Conservation (phyloP, 768 basidiomycete genomes). For the Phallus indusiatus region DNA sequence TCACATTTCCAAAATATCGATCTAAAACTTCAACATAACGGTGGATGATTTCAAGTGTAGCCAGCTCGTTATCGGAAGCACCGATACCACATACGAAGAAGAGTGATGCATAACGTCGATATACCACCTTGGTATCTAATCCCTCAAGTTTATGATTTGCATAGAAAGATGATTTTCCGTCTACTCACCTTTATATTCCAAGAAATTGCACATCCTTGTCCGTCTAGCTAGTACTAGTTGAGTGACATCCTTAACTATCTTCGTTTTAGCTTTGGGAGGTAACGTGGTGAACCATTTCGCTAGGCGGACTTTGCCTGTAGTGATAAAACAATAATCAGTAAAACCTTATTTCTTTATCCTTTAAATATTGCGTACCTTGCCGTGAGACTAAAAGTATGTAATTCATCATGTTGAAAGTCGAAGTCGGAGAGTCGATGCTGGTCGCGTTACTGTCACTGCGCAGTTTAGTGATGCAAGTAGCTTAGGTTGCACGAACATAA, state of each 20-base stretch:
- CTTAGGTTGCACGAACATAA: too few relatives aligned
- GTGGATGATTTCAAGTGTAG: constrained; percentile 80
- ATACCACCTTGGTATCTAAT: constrained; percentile 78
- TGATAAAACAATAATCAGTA: constrained; percentile 1
- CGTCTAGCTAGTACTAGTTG: constrained; percentile 83
- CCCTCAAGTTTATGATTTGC: neutral
- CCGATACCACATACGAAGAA: constrained; percentile 91
- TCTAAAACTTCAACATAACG: constrained; percentile 33
- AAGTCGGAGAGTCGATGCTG: too few relatives aligned
- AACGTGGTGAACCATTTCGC: constrained; percentile 95
- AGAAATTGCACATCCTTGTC: constrained; percentile 89
- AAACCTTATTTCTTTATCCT: neutral
- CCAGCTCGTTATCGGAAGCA: constrained; percentile 80
- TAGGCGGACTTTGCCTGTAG: constrained; percentile 79
- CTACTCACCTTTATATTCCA: constrained; percentile 89
- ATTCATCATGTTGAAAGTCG: constrained; percentile 55
- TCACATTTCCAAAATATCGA: constrained; percentile 77
- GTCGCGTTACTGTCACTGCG: neutral
- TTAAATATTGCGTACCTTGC: constrained; percentile 47
- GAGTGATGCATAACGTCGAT: constrained; percentile 89
- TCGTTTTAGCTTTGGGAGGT: constrained; percentile 68
- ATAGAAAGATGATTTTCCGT: neutral
- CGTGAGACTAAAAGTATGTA: constrained; percentile 91
- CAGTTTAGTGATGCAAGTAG: neutral
- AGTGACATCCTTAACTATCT: constrained; percentile 94